Evolutionary conservation across 2,329 filamentous ascomycete genomes (phyloP).

Genomic region (Aulographum hederae): DNA sequence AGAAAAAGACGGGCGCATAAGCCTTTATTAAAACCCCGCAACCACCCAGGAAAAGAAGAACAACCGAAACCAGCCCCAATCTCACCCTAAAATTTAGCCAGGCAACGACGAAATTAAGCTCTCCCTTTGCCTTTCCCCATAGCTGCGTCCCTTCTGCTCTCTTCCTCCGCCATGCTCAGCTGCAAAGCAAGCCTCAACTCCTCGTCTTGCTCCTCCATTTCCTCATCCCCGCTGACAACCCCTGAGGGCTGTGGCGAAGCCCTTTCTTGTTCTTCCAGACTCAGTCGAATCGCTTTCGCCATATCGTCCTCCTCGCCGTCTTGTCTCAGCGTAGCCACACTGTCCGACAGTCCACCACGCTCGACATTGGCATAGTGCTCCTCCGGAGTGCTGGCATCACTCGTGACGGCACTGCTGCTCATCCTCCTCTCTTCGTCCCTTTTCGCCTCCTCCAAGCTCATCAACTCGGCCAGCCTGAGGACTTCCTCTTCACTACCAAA

Average conservation of each 20-base stretch:
- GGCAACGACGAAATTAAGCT: not conserved
- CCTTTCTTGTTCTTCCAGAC: too few species aligned
- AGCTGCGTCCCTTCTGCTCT: conserved; percentile 22
- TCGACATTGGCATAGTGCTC: too few species aligned
- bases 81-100: too few species aligned
- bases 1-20: too few species aligned
- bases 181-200: conserved; percentile 45
- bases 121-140: conserved; percentile 10
- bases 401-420: conserved; percentile 14
- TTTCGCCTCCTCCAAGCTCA: conserved; percentile 40
- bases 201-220: not conserved
- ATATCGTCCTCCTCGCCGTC: conserved; percentile 37
- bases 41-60: too few species aligned
- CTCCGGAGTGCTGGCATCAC: conserved; percentile 15
- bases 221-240: too few species aligned
- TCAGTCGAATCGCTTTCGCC: conserved; percentile 42
- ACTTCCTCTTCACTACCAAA: conserved; percentile 43
- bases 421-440: conserved; percentile 26
- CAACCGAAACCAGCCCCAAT: too few species aligned
- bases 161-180: conserved; percentile 41
- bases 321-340: conserved; percentile 7
- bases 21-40: too few species aligned
- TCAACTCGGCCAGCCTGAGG: conserved; percentile 41
- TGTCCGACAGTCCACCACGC: too few species aligned
- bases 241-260: too few species aligned